phyloP scores from a whole-genome alignment of 2,329 filamentous ascomycete species.

The Monilinia laxa region DNA sequence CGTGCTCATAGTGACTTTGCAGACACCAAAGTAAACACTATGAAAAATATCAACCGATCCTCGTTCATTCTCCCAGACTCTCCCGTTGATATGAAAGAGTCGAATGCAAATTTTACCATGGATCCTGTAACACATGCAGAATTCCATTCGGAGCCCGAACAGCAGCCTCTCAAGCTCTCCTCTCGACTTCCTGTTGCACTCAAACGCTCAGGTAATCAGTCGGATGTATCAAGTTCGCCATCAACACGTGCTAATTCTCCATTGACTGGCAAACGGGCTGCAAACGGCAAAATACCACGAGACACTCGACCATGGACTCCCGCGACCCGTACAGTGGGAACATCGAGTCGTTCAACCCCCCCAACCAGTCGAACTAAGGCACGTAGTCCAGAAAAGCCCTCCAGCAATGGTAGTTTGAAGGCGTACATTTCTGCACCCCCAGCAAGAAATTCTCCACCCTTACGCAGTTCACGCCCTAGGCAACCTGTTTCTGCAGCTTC shows the following conservation, averaged over 20 bases:
- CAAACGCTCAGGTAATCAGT: conserved; percentile 43
- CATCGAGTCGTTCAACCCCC: conserved; percentile 41
- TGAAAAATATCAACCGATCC: conserved; percentile 25
- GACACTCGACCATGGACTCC: conserved; percentile 37
- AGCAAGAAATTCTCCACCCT: conserved; percentile 72
- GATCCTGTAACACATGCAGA: background rate
- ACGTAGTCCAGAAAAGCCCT: conserved; percentile 30
- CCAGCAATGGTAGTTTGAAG: conserved; percentile 59
- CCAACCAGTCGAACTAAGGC: conserved; percentile 41
- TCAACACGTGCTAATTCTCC: conserved; percentile 46
- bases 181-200: conserved; percentile 36
- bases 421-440: conserved; percentile 71
- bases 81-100: conserved; percentile 7
- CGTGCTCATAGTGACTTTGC: conserved; percentile 63
- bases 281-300: conserved; percentile 32
- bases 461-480: conserved; percentile 79
- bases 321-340: conserved; percentile 28
- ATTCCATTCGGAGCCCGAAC: background rate
- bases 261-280: conserved; percentile 47
- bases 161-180: conserved; percentile 22
- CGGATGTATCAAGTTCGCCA: conserved; percentile 44
- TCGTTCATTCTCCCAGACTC: conserved; percentile 20
- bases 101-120: background rate
- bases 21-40: conserved; percentile 37
- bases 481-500: conserved; percentile 74